Evolutionary conservation across 2,329 filamentous ascomycete genomes (phyloP).

Genomic region (Aspergillus fumigatus): DNA sequence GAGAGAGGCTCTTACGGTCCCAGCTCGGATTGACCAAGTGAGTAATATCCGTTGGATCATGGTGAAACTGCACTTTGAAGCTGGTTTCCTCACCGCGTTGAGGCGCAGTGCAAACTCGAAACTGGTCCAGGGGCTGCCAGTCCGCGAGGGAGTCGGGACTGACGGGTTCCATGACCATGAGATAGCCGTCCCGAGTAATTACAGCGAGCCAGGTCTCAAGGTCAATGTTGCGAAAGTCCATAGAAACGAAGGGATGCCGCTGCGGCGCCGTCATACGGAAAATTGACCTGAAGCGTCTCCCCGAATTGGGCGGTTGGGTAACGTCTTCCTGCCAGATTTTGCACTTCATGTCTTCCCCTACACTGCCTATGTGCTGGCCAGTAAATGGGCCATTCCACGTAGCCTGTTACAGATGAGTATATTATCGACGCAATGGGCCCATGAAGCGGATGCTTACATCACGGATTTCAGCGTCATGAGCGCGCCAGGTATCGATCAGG

Average conservation of each 20-base stretch:
- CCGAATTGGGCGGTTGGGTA: constrained; percentile 66
- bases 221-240: constrained; percentile 82
- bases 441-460: constrained; percentile 56
- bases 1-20: constrained; percentile 68
- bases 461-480: constrained; percentile 83
- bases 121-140: constrained; percentile 71
- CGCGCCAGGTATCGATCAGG: constrained; percentile 80
- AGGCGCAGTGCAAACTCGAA: constrained; percentile 66
- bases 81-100: constrained; percentile 77
- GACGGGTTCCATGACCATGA: constrained; percentile 79
- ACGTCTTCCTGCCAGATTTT: constrained; percentile 92
- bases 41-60: constrained; percentile 68
- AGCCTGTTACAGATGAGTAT: constrained; percentile 51
- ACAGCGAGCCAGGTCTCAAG: constrained; percentile 80
- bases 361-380: constrained; percentile 81
- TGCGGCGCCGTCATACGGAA: constrained; percentile 61
- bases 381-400: constrained; percentile 91
- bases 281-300: constrained; percentile 74
- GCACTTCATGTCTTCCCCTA: constrained; percentile 84
- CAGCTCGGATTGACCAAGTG: constrained; percentile 77
- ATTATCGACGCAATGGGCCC: constrained; percentile 3
- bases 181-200: constrained; percentile 73
- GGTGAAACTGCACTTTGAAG: constrained; percentile 83
- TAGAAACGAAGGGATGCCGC: constrained; percentile 65
- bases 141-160: constrained; percentile 75